phyloP scores from a whole-genome alignment of 2,329 filamentous ascomycete genomes.

The Xylaria hypoxylon region DNA sequence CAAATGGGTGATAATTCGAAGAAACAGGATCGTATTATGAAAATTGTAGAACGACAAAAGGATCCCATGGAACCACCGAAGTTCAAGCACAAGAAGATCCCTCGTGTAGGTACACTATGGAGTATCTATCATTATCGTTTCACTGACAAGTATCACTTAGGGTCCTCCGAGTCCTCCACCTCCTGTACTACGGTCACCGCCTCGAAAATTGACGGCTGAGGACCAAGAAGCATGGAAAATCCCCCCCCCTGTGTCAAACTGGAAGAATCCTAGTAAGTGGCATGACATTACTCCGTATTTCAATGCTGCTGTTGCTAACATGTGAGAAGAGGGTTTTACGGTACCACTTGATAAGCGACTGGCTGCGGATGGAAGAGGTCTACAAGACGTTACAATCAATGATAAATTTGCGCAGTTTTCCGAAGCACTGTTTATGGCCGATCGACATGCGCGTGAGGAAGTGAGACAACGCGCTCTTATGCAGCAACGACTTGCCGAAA shows the following conservation, averaged over 20 bases:
- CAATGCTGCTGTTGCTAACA: too few relatives aligned
- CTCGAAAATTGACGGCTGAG: constrained; percentile 93
- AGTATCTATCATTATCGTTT: not conserved
- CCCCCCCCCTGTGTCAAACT: constrained; percentile 89
- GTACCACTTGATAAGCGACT: constrained; percentile 95
- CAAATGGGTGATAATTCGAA: constrained; percentile 91
- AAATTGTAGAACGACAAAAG: constrained; percentile 93
- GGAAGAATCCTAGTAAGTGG: constrained; percentile 99
- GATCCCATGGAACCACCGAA: constrained; percentile 96
- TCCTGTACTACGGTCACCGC: constrained; percentile 94
- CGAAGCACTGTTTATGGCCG: constrained; percentile 92
- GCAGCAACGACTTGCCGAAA: constrained; percentile 96
- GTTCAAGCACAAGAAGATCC: constrained; percentile 99
- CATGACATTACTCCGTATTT: too few relatives aligned
- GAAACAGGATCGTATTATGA: constrained; percentile 97
- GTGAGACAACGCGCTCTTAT: constrained; percentile 91
- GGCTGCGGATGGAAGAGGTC: constrained; percentile 88
- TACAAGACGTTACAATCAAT: constrained; percentile 96
- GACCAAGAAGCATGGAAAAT: constrained; percentile 98
- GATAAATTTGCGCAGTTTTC: constrained; percentile 98
- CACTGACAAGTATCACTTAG: constrained; percentile 53
- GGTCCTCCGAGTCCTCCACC: constrained; percentile 90
- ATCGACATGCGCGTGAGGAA: constrained; percentile 94
- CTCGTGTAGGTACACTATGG: constrained; percentile 51
- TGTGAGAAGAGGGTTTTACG: constrained; percentile 99